These are phyloP conservation scores for Kodamaea kakaduensis DNA, from an alignment of 805 yeast genomes.

Conservation along the genomic window DNA sequence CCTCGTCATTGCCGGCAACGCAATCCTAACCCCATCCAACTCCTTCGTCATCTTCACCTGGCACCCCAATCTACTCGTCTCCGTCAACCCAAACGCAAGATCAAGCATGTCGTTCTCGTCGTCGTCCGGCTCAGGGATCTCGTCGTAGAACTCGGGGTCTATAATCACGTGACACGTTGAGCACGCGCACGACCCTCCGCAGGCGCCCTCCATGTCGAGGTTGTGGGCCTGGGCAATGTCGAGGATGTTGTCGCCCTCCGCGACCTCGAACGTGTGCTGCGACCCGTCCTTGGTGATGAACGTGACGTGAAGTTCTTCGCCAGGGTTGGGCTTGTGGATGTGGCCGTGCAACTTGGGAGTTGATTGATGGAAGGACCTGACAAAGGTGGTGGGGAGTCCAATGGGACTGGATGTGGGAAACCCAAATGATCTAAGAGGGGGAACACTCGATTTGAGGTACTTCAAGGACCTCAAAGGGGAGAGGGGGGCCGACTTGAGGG, in stretches of 20 bases:
- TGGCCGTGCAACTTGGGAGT: conserved; percentile 63
- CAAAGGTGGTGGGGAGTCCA: no score
- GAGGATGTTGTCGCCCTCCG: conserved; percentile 85
- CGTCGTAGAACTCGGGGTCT: conserved; percentile 91
- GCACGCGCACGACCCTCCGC: conserved; percentile 99
- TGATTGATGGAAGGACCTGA: conserved; percentile 20
- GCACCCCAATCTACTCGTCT: conserved; percentile 94
- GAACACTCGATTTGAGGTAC: no score
- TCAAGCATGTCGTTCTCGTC: conserved; percentile 99
- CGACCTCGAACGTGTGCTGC: conserved; percentile 77
- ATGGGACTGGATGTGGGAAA: no score
- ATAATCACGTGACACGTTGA: conserved; percentile 96
- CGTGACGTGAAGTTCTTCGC: conserved; percentile 80
- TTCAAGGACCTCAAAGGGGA: no score
- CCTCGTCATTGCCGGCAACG: conserved; percentile 96
- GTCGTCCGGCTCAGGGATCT: conserved; percentile 90
- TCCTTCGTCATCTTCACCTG: conserved; percentile 87
- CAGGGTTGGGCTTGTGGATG: conserved; percentile 83
- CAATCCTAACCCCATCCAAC: conserved; percentile 89
- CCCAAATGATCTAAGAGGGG: no score
- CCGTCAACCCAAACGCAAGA: conserved; percentile 94
- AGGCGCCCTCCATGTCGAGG: conserved; percentile 95
- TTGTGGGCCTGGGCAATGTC: conserved; percentile 95
- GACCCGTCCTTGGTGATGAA: conserved; percentile 90
- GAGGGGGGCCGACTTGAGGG: no score